Conservation (phyloP, 768 basidiomycete genomes). For the Auriscalpium microsporum region DNA sequence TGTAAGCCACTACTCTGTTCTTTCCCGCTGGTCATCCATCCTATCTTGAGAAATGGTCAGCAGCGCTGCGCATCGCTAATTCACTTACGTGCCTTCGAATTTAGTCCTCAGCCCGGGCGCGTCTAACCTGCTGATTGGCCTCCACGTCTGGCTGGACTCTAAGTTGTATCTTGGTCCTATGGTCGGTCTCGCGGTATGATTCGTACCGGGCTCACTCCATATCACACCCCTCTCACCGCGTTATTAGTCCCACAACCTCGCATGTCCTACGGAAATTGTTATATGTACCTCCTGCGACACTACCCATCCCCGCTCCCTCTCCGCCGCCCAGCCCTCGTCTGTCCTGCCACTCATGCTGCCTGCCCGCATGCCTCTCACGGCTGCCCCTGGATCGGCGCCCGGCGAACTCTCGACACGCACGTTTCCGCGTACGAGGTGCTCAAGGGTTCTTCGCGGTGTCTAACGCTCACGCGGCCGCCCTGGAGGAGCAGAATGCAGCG, state of each 20-base stretch:
- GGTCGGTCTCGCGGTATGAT: too few relatives aligned
- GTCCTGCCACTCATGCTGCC: slow-evolving; percentile 29
- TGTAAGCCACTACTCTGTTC: too few relatives aligned
- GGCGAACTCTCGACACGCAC: slow-evolving; percentile 31
- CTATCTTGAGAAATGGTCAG: too few relatives aligned
- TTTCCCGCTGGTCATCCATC: too few relatives aligned
- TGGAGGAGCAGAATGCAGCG: slow-evolving; percentile 57
- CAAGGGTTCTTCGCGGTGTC: slow-evolving; percentile 47
- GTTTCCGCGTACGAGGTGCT: slow-evolving; percentile 44
- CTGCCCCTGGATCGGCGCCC: slow-evolving; percentile 46
- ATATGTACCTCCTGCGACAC: slow-evolving; percentile 35
- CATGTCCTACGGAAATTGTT: slow-evolving; percentile 35
- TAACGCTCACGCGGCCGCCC: slow-evolving; percentile 22
- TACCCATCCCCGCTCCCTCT: slow-evolving; percentile 27
- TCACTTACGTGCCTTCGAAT: too few relatives aligned
- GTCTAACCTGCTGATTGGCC: too few relatives aligned
- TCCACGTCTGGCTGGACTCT: too few relatives aligned
- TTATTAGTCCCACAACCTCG: slow-evolving; percentile 23
- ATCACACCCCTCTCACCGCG: not conserved
- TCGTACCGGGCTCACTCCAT: slow-evolving; percentile 22
- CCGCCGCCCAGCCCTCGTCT: slow-evolving; percentile 29
- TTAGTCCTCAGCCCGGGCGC: too few relatives aligned
- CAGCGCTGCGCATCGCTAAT: too few relatives aligned
- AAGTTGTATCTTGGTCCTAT: too few relatives aligned
- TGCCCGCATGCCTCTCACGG: slow-evolving; percentile 44